Base-by-base conservation (phyloP, 306 rosid genomes). In the Cicer yamashitae region DNA sequence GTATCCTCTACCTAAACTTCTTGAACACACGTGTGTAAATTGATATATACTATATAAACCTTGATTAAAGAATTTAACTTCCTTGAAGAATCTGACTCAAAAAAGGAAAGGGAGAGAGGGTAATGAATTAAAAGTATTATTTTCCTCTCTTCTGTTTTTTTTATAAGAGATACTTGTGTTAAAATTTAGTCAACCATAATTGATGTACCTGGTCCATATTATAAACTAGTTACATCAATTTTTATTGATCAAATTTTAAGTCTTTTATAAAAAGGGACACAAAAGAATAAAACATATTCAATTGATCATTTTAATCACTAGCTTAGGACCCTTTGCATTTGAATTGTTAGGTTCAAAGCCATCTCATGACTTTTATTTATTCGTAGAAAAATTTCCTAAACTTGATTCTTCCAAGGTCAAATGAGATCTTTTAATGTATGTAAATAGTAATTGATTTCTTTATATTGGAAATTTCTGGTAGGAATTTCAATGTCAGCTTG, bases 341-440 rank as follows among this genome's bases (percentile, higher is more conserved):
- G 9, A 38, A 65, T 11, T 6, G 86, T 84, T 87, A 79, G 88
- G 86, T 73, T 79, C 75, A 84, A 77, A 76, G 59, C 65, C 90
- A 81, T 71, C 81, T 46, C 53, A 18, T 13, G 14, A 10, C 53
- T 59, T 65, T 13, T 61, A 46, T 47, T 41, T 14, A 20, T 56
- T 39, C 7, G n/a, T 22, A 22, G 25, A 57, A 57, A 79, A 6
- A 18, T 53, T 37, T 37, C 50, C 50, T 25, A n/a, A 37, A 22
- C 62, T 60, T 5, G 47, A 76, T 61, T 69, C 37, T 64, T 77
- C 75, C 77, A 13, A 15, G 67, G 77, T 80, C 77, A 61, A 77
- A 75, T 7, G 41, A 70, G 67, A 70, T 50, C 6, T 71, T 51
- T 64, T 18, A 37, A 38, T 72, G 40, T 25, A 51, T 56, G 53